Evolutionary conservation across 148 eudicot genomes (phyloP), one percentile per base, ranked within the genome.

Genomic region (Chenopodium formosanum): DNA sequence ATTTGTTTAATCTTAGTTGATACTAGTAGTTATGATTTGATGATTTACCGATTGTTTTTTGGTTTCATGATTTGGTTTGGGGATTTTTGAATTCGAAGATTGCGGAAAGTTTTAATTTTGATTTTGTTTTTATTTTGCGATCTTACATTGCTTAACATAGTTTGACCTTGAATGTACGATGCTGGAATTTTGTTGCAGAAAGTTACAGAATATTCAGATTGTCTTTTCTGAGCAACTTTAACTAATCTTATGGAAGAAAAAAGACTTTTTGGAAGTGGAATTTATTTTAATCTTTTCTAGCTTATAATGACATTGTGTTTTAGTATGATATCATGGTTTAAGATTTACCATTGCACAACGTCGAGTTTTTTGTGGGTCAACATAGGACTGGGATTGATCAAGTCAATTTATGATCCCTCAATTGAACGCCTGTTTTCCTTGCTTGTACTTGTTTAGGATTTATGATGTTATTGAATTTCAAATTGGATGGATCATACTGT

Each of bases 141-240:
- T 47, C 75, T 73, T 47, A 73, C 75, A 44, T 73, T 73, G 17
- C 17, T 46, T 6, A 73, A 46, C 56, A 1, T n/a, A 70, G 40
- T 40, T 71, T 40, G 53, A 37, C 50, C 52, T 71, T 20, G 37
- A 19, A 22, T 71, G 52, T 70, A 32, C 37, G 47, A 29, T 70
- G 9, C 74, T 71, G 8, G 62, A 44, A 40, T 71, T 9, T n/a
- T 40, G 7, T 9, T 2, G 25, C 56, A 7, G n/a, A 73, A 73
- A 73, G 32, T 23, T n/a, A 4, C 75, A n/a, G 74, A 71, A 71
- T 72, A 72, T 72, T 22, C 75, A 72, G 52, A 72, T 72, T 72
- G 27, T 70, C 9, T 5, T 70, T 29, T 70, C 19, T 70, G 1
- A 70, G 47, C 25, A 16, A 70, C 0, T 11, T 37, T 7, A 37